These are phyloP conservation scores for Fusarium anguioides DNA, from an alignment of 2,329 filamentous ascomycete genomes.

Conservation along the genomic window DNA sequence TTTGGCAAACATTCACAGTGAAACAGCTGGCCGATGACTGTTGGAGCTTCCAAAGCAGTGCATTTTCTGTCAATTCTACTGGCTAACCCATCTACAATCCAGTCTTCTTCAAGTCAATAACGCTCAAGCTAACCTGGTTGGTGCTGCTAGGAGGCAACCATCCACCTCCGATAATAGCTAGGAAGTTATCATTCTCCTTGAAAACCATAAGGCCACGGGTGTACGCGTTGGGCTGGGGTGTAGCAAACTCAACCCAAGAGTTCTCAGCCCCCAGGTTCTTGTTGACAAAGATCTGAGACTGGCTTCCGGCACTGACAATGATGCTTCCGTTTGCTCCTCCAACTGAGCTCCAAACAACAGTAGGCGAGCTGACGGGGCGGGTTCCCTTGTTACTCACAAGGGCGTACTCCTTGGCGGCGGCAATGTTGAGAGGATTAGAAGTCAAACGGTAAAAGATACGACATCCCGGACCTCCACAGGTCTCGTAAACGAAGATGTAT, in stretches of 20 bases:
- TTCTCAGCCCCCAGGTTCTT: constrained; percentile 51
- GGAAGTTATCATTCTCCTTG: constrained; percentile 47
- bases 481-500: constrained; percentile 72
- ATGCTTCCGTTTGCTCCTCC: constrained; percentile 59
- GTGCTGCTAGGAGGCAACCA: constrained; percentile 59
- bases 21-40: too few relatives aligned
- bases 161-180: constrained; percentile 58
- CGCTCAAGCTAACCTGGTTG: constrained; percentile 56
- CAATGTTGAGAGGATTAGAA: constrained; percentile 52
- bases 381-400: constrained; percentile 51
- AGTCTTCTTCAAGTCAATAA: constrained; percentile 43
- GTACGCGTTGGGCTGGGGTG: constrained; percentile 52
- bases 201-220: constrained; percentile 52
- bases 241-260: constrained; percentile 52
- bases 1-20: too few relatives aligned
- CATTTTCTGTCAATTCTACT: background rate
- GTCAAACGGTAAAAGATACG: constrained; percentile 59
- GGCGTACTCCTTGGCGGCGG: constrained; percentile 43
- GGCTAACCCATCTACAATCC: constrained; percentile 1
- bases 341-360: constrained; percentile 56
- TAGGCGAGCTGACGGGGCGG: constrained; percentile 55
- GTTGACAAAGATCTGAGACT: constrained; percentile 56
- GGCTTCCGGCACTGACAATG: constrained; percentile 54
- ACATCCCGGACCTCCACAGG: constrained; percentile 58
- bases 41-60: background rate